These are phyloP conservation scores for Carex cristatella DNA, from an alignment of 176 grass and related monocot species.

Conservation along the genomic window DNA sequence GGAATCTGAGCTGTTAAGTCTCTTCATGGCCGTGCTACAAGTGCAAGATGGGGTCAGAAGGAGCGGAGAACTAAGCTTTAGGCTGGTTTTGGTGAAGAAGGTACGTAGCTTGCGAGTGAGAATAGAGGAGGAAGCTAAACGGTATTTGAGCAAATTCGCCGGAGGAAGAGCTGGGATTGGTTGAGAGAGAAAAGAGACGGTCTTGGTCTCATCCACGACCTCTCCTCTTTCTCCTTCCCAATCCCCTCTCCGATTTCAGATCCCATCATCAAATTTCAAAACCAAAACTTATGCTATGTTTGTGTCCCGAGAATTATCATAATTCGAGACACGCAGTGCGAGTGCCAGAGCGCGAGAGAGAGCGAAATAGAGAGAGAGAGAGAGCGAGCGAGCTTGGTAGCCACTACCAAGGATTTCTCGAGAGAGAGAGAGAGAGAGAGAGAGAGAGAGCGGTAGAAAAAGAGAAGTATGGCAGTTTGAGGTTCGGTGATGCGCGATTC, in stretches of 20 bases:
- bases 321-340: not conserved
- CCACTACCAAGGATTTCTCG: too few species aligned
- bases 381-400: too few species aligned
- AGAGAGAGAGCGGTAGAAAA: too few species aligned
- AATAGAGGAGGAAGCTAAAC: not conserved
- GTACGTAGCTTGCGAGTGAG: not conserved
- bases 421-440: too few species aligned
- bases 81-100: not conserved
- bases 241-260: constrained; percentile 38
- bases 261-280: constrained; percentile 23
- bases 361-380: not conserved
- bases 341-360: not conserved
- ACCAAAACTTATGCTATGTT: not conserved
- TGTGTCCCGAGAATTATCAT: constrained; percentile 30
- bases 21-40: constrained; percentile 19
- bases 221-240: constrained; percentile 21
- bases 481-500: constrained; percentile 9
- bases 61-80: constrained; percentile 8
- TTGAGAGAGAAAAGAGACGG: constrained; percentile 3
- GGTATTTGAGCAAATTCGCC: not conserved
- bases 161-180: constrained; percentile 19
- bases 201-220: constrained; percentile 16
- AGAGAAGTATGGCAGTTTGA: not conserved
- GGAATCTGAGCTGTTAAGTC: constrained; percentile 25
- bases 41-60: not conserved